Percentiles rank a stretch among this genome's conserved stretches.
Conservation (phyloP, 139 green algal genomes). For the Pedinophyceae sp. region DNA sequence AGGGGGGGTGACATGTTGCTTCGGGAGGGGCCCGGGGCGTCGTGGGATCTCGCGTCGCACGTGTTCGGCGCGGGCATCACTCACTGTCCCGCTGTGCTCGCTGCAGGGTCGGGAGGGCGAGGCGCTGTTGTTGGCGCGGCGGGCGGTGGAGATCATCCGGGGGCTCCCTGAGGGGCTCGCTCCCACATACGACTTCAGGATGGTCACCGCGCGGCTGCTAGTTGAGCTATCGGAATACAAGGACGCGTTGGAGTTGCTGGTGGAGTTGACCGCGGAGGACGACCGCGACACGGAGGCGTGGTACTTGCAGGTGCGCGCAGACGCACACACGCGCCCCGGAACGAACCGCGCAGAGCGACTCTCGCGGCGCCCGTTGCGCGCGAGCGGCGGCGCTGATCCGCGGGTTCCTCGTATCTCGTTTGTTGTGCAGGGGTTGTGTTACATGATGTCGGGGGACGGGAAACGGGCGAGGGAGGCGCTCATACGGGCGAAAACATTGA, state of each 20-base stretch:
- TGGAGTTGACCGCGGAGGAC: conserved; percentile 7
- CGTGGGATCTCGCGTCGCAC: too few relatives aligned
- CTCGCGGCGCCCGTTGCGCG: too few relatives aligned
- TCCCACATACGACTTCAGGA: conserved; percentile 9
- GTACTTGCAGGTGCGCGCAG: too few relatives aligned
- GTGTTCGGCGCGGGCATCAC: too few relatives aligned
- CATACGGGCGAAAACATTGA: background rate
- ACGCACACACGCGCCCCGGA: too few relatives aligned
- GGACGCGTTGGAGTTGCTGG: background rate
- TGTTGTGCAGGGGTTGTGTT: conserved; percentile 6
- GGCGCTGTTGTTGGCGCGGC: conserved; percentile 5
- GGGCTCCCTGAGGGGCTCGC: background rate
- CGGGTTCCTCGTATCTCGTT: too few relatives aligned
- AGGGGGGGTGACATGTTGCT: too few relatives aligned
- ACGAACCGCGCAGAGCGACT: too few relatives aligned
- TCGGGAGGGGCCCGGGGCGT: too few relatives aligned
- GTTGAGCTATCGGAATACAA: conserved; percentile 10
- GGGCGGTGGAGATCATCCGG: conserved; percentile 6
- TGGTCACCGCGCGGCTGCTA: conserved; percentile 7
- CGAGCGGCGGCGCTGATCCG: too few relatives aligned
- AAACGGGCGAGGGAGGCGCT: background rate
- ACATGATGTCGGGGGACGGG: background rate
- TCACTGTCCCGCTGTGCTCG: too few relatives aligned
- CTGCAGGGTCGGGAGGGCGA: conserved; percentile 4
- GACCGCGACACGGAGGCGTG: conserved; percentile 9